Evolutionary conservation across 179 eudicot genomes (phyloP), one percentile per base, ranked within the genome.

Genomic region (Dionaea muscipula): DNA sequence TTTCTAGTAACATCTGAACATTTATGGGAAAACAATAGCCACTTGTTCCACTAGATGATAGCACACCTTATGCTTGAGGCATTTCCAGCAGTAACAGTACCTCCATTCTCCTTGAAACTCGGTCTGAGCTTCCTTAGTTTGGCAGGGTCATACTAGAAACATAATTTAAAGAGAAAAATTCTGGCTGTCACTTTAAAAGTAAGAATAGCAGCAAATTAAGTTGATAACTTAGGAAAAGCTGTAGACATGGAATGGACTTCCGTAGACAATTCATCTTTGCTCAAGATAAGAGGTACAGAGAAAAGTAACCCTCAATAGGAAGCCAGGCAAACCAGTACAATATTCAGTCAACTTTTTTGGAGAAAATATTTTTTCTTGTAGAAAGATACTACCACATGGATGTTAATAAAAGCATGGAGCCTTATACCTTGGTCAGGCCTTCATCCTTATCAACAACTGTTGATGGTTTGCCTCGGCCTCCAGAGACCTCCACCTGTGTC

Each of bases 81-180:
- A 63, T 76, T 76, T 60, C 81, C 81, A 59, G 81, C 77, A 53
- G 81, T 76, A 46, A 76, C 81, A 40, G 72, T 59, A 20, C 80
- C 80, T 53, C 81, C 81, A 63, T 57, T 53, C 40, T 37, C 55
- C 65, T 76, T 76, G 61, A 76, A 76, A 61, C 81, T 76, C 21
- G 81, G 81, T 56, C 77, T 70, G 35, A 76, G 77, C 73, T 76
- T 72, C 46, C 67, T 70, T 31, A 76, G 57, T 53, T 76, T 76
- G 43, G 75, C 72, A 52, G 77, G 75, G 47, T 76, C 81, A 60
- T 68, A 76, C 81, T 76, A 59, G 22, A 56, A 50, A 13, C 2
- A 2, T 19, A 43, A 7, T 3, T 15, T 17, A 5, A n/a, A 55
- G 8, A 21, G 19, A 25, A 38, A n/a, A n/a, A 47, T 14, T 43